Evolutionary conservation across 2,329 filamentous ascomycete species (phyloP).

Genomic region (Corinectria fuckeliana): DNA sequence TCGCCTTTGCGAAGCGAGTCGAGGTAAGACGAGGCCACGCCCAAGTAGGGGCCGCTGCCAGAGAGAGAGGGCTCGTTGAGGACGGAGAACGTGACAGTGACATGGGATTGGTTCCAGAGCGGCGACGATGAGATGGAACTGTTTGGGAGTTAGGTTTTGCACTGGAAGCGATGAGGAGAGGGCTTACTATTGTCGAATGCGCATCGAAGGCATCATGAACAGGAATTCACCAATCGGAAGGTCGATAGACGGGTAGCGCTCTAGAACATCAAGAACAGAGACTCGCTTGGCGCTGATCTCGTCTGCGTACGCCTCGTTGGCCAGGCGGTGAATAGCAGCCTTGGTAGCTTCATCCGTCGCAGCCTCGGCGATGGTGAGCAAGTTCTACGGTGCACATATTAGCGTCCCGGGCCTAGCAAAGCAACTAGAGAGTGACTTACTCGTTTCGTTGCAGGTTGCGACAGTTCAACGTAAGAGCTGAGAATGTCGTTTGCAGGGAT

Average conservation of each 20-base stretch:
- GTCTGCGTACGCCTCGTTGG: constrained; percentile 52
- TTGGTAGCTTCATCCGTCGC: constrained; percentile 51
- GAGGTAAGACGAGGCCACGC: constrained; percentile 67
- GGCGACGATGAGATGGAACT: constrained; percentile 76
- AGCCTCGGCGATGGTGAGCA: constrained; percentile 53
- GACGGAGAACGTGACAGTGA: constrained; percentile 72
- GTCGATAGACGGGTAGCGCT: constrained; percentile 63
- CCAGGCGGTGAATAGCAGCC: constrained; percentile 53
- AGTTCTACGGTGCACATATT: constrained; percentile 30
- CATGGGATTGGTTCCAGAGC: constrained; percentile 59
- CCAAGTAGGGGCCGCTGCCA: constrained; percentile 56
- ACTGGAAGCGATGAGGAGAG: constrained; percentile 34
- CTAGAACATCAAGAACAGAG: constrained; percentile 73
- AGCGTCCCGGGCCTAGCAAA: background rate
- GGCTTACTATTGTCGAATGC: constrained; percentile 70
- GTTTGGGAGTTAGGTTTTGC: background rate
- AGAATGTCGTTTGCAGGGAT: constrained; percentile 69
- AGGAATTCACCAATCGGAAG: constrained; percentile 72
- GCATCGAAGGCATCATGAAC: constrained; percentile 75
- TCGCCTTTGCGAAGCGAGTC: constrained; percentile 52
- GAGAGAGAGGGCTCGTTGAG: constrained; percentile 61
- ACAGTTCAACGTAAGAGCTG: constrained; percentile 73
- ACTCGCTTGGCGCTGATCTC: constrained; percentile 61
- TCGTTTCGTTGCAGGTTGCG: constrained; percentile 72
- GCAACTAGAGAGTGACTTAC: constrained; percentile 40